A percentile compares a stretch with the other conserved stretches of the same genome.
These are phyloP conservation scores for Drosera capensis DNA, from an alignment of 148 eudicot species.

Conservation along the genomic window DNA sequence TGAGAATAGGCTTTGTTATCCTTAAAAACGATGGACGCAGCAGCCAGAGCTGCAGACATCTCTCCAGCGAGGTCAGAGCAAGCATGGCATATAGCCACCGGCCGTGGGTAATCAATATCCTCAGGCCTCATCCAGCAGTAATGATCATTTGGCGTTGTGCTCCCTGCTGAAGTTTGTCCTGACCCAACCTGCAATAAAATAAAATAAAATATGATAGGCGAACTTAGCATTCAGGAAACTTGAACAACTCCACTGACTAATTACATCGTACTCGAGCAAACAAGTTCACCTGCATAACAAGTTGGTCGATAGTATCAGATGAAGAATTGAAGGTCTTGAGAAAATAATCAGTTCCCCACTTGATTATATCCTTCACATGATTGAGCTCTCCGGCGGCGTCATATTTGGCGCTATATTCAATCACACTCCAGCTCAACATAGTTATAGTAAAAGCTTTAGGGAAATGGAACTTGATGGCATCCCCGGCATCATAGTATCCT, in stretches of 20 bases:
- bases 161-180: constrained; percentile 65
- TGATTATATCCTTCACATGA: constrained; percentile 78
- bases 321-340: constrained; percentile 84
- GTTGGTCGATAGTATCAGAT: constrained; percentile 48
- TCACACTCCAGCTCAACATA: constrained; percentile 99
- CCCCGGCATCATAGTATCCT: constrained; percentile 94
- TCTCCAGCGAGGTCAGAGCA: constrained; percentile 91
- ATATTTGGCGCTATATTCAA: constrained; percentile 82
- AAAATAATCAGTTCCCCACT: constrained; percentile 95
- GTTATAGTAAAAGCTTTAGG: constrained; percentile 84
- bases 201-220: no score
- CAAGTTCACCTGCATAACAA: constrained; percentile 70
- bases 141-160: constrained; percentile 63
- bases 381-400: constrained; percentile 89
- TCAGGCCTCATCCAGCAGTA: constrained; percentile 92
- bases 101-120: constrained; percentile 66
- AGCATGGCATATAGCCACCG: constrained; percentile 33
- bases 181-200: constrained; percentile 44
- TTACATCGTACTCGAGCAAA: no score
- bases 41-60: constrained; percentile 83
- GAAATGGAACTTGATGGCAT: constrained; percentile 90
- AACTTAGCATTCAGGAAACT: no score
- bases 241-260: no score
- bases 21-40: constrained; percentile 87
- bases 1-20: constrained; percentile 75